Evolutionary conservation across 2,329 filamentous ascomycete species (phyloP).

Genomic region (Rhynchosporium graminicola): DNA sequence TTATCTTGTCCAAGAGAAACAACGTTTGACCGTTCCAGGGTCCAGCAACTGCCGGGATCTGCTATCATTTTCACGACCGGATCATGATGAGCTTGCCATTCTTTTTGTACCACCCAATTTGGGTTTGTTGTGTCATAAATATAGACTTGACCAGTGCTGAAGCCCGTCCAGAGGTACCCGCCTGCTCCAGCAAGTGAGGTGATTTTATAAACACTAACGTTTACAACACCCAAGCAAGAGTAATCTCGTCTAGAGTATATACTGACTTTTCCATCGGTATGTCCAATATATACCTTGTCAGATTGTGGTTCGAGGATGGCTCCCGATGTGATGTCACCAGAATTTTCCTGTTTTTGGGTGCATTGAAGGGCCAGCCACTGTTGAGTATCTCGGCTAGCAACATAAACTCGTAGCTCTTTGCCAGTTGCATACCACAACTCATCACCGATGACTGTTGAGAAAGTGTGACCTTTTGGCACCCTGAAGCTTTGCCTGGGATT

Average conservation of each 20-base stretch:
- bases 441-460: slow-evolving; percentile 83
- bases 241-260: slow-evolving; percentile 81
- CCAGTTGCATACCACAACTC: slow-evolving; percentile 86
- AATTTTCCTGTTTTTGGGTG: slow-evolving; percentile 69
- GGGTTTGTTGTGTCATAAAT: slow-evolving; percentile 81
- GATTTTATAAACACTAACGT: slow-evolving; percentile 92
- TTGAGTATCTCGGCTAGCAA: slow-evolving; percentile 66
- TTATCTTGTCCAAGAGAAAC: slow-evolving; percentile 87
- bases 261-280: slow-evolving; percentile 90
- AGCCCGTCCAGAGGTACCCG: slow-evolving; percentile 85
- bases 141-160: slow-evolving; percentile 90
- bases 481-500: slow-evolving; percentile 74
- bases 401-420: slow-evolving; percentile 83
- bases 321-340: slow-evolving; percentile 86
- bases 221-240: slow-evolving; percentile 76
- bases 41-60: slow-evolving; percentile 83
- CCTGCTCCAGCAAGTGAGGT: slow-evolving; percentile 82
- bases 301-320: slow-evolving; percentile 72
- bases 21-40: slow-evolving; percentile 79
- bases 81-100: slow-evolving; percentile 89
- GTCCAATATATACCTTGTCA: slow-evolving; percentile 84
- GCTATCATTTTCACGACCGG: slow-evolving; percentile 76
- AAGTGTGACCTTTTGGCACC: slow-evolving; percentile 78
- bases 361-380: slow-evolving; percentile 75
- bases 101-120: slow-evolving; percentile 91